Conservation (phyloP, 805 yeast species). For the Candida loeiensis region DNA sequence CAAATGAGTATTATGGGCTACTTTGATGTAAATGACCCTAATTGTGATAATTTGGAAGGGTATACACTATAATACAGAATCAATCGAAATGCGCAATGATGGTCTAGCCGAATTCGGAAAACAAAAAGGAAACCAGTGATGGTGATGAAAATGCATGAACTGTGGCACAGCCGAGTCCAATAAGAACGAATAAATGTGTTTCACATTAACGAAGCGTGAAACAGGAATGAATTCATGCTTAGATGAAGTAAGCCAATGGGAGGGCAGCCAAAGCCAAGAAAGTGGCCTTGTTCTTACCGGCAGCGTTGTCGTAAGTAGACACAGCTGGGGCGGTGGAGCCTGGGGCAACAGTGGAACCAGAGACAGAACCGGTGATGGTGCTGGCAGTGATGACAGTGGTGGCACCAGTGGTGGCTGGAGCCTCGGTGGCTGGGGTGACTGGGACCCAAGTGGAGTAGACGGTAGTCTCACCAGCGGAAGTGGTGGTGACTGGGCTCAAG, state of each 20-base stretch:
- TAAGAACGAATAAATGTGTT: neutral
- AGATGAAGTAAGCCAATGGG: slow-evolving; percentile 24
- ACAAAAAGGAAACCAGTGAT: neutral
- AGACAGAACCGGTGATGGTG: too few species aligned
- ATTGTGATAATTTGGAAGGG: too few species aligned
- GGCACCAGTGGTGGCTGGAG: slow-evolving; percentile 25
- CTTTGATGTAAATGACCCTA: too few species aligned
- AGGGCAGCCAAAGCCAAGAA: slow-evolving; percentile 18
- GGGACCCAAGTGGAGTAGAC: slow-evolving; percentile 42
- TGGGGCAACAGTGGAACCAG: slow-evolving; percentile 15
- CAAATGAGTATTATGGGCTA: too few species aligned
- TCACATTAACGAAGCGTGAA: too few species aligned
- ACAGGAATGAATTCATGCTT: slow-evolving; percentile 4
- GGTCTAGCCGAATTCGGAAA: neutral
- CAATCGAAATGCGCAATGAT: slow-evolving; percentile 1
- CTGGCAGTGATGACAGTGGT: slow-evolving; percentile 14
- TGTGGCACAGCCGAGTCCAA: neutral
- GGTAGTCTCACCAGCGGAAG: slow-evolving; percentile 32
- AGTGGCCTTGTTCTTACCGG: slow-evolving; percentile 16
- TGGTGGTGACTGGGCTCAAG: slow-evolving; percentile 24
- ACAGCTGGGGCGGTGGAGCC: slow-evolving; percentile 11
- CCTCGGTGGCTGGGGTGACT: slow-evolving; percentile 19
- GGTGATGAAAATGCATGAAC: neutral
- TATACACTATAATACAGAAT: slow-evolving; percentile 1
- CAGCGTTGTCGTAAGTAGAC: slow-evolving; percentile 14